phyloP scores from a whole-genome alignment of 192 early-diverging fungal species.

The Coemansia sp. region DNA sequence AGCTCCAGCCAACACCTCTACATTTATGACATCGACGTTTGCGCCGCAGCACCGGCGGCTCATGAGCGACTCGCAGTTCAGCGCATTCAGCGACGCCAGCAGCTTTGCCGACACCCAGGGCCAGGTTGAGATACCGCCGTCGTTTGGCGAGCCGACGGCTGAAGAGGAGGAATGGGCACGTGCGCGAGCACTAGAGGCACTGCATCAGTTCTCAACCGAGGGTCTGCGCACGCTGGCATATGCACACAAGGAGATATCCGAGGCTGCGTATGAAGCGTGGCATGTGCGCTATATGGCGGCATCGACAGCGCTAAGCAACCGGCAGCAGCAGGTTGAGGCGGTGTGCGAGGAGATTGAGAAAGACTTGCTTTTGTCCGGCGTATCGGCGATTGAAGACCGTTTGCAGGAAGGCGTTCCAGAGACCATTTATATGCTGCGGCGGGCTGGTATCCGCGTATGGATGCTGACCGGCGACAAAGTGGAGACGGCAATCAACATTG shows the following conservation, averaged over 20 bases:
- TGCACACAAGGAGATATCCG: slow-evolving; percentile 62
- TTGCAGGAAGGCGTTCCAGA: slow-evolving; percentile 84
- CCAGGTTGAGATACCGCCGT: slow-evolving; percentile 20
- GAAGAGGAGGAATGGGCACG: slow-evolving; percentile 65
- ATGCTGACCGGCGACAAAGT: slow-evolving; percentile 91
- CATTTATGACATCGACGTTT: neutral
- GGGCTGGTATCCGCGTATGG: slow-evolving; percentile 82
- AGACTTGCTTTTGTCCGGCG: slow-evolving; percentile 72
- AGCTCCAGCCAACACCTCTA: neutral
- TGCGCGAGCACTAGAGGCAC: slow-evolving; percentile 59
- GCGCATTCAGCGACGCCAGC: slow-evolving; percentile 33
- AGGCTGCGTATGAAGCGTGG: slow-evolving; percentile 68
- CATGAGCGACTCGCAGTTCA: slow-evolving; percentile 47
- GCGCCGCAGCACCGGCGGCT: slow-evolving; percentile 24
- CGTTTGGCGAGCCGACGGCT: slow-evolving; percentile 32
- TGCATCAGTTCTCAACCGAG: slow-evolving; percentile 68
- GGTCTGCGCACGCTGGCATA: slow-evolving; percentile 84
- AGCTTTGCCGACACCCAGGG: slow-evolving; percentile 46
- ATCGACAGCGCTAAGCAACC: slow-evolving; percentile 59
- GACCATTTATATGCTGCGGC: slow-evolving; percentile 71
- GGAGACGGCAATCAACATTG: slow-evolving; percentile 92
- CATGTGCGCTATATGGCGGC: slow-evolving; percentile 67
- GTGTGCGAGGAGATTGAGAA: slow-evolving; percentile 73
- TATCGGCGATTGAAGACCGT: slow-evolving; percentile 88
- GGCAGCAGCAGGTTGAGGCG: slow-evolving; percentile 61